Evolutionary conservation across 2,329 filamentous ascomycete species (phyloP), one percentile per base, ranked within the genome.

Genomic region (Polychaeton citri): DNA sequence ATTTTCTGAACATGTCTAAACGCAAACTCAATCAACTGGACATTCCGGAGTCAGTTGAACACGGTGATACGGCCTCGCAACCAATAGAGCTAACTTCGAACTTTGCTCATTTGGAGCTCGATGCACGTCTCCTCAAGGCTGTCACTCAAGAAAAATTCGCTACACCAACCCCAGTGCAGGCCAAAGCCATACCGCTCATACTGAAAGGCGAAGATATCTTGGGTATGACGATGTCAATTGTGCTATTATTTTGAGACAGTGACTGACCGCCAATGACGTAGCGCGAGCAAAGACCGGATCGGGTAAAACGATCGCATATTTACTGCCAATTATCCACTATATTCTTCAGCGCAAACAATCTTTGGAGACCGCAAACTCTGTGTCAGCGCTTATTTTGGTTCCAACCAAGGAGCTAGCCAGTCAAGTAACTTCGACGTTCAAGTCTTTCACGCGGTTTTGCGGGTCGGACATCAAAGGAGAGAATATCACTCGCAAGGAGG

Each of bases 251-350:
- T 30, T 15, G 17, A n/a, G 33, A 32, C 17, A 12, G 10, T 20
- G 6, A 5, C 2, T 12, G 4, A n/a, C 26, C 45, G 53, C 35
- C 52, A 34, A 17, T 10, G 2, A 35, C 35, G n/a, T 42, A 70
- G 87, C 86, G 37, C 86, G 88, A 53, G 85, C 88, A 24, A 92
- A 88, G 60, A 96, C 90, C 4, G 90, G 90, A 9, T 94, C 87
- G 3, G 90, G 90, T 47, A 98, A 98, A 69, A 98, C 90, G 8
- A 85, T 85, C n/a, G 88, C 90, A 34, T 96, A 96, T 56, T 66
- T 94, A 5, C 69, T 98, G 30, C 90, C 90, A 2, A 71, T 94
- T n/a, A 63, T 98, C 12, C 81, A 94, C 47, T 73, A 74, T 21
- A 82, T 94, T 42, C 64, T 98, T 38, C 82, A 80, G 54, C 74